Conservation (phyloP, 176 grass and related monocot genomes). For the Oryza glumipatula region DNA sequence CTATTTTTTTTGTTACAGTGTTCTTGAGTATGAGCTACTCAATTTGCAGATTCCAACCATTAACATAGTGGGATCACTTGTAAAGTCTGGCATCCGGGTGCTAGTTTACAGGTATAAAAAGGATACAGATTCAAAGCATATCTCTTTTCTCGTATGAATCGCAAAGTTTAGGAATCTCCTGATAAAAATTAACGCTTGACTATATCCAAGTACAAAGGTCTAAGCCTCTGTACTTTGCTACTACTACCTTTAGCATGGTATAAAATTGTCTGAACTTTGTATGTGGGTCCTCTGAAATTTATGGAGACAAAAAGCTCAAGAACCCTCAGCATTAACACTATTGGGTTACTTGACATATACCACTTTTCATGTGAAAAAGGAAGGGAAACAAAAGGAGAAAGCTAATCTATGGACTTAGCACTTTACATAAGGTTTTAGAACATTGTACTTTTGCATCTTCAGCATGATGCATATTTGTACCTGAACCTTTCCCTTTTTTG, state of each 20-base stretch:
- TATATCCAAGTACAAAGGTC: slow-evolving; percentile 12
- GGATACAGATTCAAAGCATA: neutral
- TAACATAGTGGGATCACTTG: slow-evolving; percentile 67
- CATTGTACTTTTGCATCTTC: slow-evolving; percentile 27
- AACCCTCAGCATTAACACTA: slow-evolving; percentile 17
- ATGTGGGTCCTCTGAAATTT: neutral
- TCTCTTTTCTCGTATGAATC: neutral
- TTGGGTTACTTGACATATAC: slow-evolving; percentile 4
- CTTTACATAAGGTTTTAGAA: slow-evolving; percentile 19
- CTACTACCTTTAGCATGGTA: neutral
- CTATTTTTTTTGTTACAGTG: slow-evolving; percentile 45
- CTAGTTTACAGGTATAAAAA: slow-evolving; percentile 87
- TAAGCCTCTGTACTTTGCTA: slow-evolving; percentile 27
- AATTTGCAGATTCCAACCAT: slow-evolving; percentile 92
- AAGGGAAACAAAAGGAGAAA: neutral
- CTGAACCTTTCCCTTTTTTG: neutral
- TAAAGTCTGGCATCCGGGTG: slow-evolving; percentile 71
- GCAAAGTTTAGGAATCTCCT: slow-evolving; percentile 30
- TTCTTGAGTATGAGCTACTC: slow-evolving; percentile 92
- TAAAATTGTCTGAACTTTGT: slow-evolving; percentile 8
- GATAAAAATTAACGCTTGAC: neutral
- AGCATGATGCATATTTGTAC: neutral
- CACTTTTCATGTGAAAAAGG: slow-evolving; percentile 14
- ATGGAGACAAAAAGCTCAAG: slow-evolving; percentile 16
- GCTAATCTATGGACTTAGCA: slow-evolving; percentile 21